Evolutionary conservation across 1,284 basidiomycete species (phyloP), one percentile per base, ranked within the genome.

Genomic region (Tilletia indica): DNA sequence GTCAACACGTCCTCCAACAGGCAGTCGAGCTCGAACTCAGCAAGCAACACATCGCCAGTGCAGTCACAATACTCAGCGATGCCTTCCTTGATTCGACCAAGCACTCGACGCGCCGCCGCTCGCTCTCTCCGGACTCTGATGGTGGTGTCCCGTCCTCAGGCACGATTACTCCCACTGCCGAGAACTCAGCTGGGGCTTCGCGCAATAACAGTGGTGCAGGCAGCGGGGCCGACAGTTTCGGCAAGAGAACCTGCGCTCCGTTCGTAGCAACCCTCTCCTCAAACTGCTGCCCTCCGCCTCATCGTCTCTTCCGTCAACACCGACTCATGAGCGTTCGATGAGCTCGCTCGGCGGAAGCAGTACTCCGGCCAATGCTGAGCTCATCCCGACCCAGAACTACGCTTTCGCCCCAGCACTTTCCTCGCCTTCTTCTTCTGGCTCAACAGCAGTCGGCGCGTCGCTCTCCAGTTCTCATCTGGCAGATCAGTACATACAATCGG

Each of bases 11-110:
- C 58, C 31, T 63, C n/a, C 58, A 64, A 42, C 61, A 64, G n/a
- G 61, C 61, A 9, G 16, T 64, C 61, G 61, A 64, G 61, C 61
- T 64, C 61, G 61, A 64, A 21, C 61, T 64, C 36, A 64, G 61
- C 61, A 64, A 64, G 61, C 61, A 64, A 42, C 31, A 64, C 36
- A 64, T 64, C 4, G 61, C 61, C 36, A 64, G 61, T 34, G 61
- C 61, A 11, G 61, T 64, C 61, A 64, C 31, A 5, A 64, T 64
- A 25, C 61, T 64, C 36, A 64, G 61, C n/a, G 61, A 39, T 12
- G 61, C 61, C 61, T 64, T 64, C 61, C 38, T 64, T 19, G 34
- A 39, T 2, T 39, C 34, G 34, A 3, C 8, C 34, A 11, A 34
- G 19, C 61, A 39, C 14, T 16, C 16, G 31, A 34, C 16, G 21